Conservation (phyloP, 176 grass and related monocot species). For the Metroxylon sagu region DNA sequence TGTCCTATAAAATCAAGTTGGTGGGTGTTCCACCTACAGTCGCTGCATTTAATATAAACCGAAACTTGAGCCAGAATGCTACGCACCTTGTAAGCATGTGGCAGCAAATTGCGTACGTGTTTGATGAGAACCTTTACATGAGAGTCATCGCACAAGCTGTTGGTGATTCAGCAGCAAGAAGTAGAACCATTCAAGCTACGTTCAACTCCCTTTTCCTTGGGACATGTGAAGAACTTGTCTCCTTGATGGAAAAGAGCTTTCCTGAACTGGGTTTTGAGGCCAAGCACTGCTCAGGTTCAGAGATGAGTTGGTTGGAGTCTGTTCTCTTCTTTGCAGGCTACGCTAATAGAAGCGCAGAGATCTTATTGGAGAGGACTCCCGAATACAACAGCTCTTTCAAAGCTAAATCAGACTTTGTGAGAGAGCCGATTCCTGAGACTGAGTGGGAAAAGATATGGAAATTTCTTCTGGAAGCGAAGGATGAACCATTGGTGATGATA, state of each 20-base stretch:
- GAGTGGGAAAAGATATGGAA: slow-evolving; percentile 28
- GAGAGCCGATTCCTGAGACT: slow-evolving; percentile 4
- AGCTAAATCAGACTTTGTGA: slow-evolving; percentile 36
- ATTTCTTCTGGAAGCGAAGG: neutral
- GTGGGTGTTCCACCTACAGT: slow-evolving; percentile 20
- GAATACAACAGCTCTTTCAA: neutral
- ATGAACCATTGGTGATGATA: neutral
- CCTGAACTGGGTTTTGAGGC: neutral
- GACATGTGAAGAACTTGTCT: neutral
- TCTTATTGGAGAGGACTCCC: neutral
- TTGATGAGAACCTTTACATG: too few relatives aligned
- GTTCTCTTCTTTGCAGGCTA: neutral
- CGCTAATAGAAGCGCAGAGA: neutral
- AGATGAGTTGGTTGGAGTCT: slow-evolving; percentile 13
- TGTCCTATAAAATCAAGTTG: slow-evolving; percentile 26
- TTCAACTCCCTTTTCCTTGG: too few relatives aligned
- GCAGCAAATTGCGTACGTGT: slow-evolving; percentile 2
- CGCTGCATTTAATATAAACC: slow-evolving; percentile 12
- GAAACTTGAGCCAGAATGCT: slow-evolving; percentile 9
- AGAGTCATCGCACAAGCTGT: too few relatives aligned
- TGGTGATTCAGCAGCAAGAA: too few relatives aligned
- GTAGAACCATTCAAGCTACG: too few relatives aligned
- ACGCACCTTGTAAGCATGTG: slow-evolving; percentile 15
- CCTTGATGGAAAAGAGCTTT: neutral
- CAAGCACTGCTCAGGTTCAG: slow-evolving; percentile 1